These are phyloP conservation scores for Phaffomyces thermotolerans DNA, from an alignment of 805 yeast species.

Conservation along the genomic window DNA sequence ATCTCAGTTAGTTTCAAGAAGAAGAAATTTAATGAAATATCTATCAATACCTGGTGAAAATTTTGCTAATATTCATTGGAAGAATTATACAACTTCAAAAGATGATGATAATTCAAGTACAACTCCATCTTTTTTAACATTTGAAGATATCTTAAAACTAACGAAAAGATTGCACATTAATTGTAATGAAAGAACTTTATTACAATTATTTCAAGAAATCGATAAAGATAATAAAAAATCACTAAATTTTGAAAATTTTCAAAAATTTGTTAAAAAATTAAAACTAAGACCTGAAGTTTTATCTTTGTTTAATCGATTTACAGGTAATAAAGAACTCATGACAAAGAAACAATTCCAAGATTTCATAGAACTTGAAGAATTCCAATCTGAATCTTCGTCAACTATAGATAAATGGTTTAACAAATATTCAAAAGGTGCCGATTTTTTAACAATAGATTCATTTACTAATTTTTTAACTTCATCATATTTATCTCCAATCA, in stretches of 20 bases:
- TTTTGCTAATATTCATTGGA: constrained; percentile 63
- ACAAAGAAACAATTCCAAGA: constrained; percentile 26
- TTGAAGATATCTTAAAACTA: constrained; percentile 61
- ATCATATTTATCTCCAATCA: constrained; percentile 20
- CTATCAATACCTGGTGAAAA: constrained; percentile 55
- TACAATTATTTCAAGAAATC: constrained; percentile 43
- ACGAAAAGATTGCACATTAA: constrained; percentile 67
- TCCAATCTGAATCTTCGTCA: constrained; percentile 31
- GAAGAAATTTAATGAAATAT: constrained; percentile 57
- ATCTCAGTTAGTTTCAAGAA: constrained; percentile 44
- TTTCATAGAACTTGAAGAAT: constrained; percentile 44
- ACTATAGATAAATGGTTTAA: constrained; percentile 29
- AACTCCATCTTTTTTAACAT: constrained; percentile 37
- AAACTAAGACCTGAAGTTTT: constrained; percentile 59
- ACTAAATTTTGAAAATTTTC: constrained; percentile 67
- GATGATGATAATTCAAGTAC: constrained; percentile 22
- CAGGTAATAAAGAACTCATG: constrained; percentile 22
- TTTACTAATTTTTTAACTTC: constrained; percentile 26
- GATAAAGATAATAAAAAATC: constrained; percentile 43
- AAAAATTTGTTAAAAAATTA: constrained; percentile 59
- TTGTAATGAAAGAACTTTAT: constrained; percentile 48
- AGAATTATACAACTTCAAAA: constrained; percentile 32
- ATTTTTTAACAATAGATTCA: constrained; percentile 10
- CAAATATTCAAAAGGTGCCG: constrained; percentile 25
- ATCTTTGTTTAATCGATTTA: constrained; percentile 37